Evolutionary conservation across 106 monocot genomes (phyloP).

Genomic region (Hemerocallis citrina): DNA sequence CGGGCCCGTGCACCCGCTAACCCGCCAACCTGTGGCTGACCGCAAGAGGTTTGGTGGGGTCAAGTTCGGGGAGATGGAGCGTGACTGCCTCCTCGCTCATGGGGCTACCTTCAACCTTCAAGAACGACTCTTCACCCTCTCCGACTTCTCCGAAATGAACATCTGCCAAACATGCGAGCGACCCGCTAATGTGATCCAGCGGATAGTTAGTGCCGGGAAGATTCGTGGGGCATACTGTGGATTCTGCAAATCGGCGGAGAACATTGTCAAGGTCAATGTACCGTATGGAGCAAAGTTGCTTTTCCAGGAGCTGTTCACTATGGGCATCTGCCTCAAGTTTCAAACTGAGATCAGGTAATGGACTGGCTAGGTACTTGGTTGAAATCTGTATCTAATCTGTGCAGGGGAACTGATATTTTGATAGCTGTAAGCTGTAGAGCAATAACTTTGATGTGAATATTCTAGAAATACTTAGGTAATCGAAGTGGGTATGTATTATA

Average conservation of each 20-base stretch:
- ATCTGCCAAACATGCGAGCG: conserved; percentile 61
- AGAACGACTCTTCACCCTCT: conserved; percentile 77
- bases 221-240: conserved; percentile 65
- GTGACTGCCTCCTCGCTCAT: conserved; percentile 91
- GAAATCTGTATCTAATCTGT: too few species aligned
- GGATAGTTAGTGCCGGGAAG: conserved; percentile 52
- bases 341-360: conserved; percentile 60
- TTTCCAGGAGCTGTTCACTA: conserved; percentile 89
- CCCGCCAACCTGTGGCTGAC: conserved; percentile 86
- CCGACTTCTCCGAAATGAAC: conserved; percentile 92
- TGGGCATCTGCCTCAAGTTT: conserved; percentile 89
- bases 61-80: conserved; percentile 98
- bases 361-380: too few species aligned
- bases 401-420: too few species aligned
- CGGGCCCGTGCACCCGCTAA: conserved; percentile 90
- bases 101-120: conserved; percentile 88
- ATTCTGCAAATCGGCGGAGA: conserved; percentile 74
- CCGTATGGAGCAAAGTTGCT: conserved; percentile 94
- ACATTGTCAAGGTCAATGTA: conserved; percentile 74
- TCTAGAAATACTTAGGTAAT: too few species aligned
- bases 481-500: too few species aligned
- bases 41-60: conserved; percentile 85
- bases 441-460: too few species aligned
- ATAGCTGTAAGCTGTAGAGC: too few species aligned
- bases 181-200: conserved; percentile 65